Conservation (phyloP, 148 eudicot genomes). For the Heliosperma pusillum region DNA sequence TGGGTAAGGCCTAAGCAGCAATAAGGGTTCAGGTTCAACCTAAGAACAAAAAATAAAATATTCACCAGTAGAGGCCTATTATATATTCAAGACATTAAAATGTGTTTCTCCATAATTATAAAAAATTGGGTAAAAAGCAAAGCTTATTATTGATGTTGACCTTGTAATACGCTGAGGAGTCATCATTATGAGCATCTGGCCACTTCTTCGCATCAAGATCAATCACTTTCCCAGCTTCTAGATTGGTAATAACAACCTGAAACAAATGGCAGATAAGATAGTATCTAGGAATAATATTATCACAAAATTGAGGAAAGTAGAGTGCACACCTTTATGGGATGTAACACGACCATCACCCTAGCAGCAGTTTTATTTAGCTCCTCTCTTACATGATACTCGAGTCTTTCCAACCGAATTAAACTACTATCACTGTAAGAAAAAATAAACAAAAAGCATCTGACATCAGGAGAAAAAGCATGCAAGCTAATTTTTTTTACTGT, state of each 20-base stretch:
- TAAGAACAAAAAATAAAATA: background rate
- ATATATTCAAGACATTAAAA: background rate
- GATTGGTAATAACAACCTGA: conserved; percentile 89
- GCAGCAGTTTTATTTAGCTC: conserved; percentile 81
- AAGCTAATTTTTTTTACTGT: background rate
- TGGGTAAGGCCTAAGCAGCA: conserved; percentile 5
- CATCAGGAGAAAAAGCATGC: background rate
- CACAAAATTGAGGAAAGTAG: conserved; percentile 13
- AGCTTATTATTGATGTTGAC: conserved; percentile 24
- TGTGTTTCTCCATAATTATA: background rate
- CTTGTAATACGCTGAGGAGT: conserved; percentile 70
- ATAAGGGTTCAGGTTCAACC: conserved; percentile 3
- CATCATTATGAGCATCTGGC: conserved; percentile 87
- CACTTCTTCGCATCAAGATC: conserved; percentile 91
- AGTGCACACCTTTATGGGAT: conserved; percentile 74
- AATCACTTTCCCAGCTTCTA: conserved; percentile 60
- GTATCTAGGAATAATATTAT: background rate
- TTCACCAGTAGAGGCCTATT: background rate
- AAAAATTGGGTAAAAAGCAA: background rate
- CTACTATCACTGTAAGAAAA: conserved; percentile 66
- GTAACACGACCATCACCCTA: conserved; percentile 78
- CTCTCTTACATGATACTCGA: conserved; percentile 87
- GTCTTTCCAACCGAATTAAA: conserved; percentile 65
- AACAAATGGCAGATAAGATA: conserved; percentile 18
- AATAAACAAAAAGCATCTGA: background rate